Evolutionary conservation across 805 yeast species (phyloP).

Genomic region (Kockiozyma suomiensis): DNA sequence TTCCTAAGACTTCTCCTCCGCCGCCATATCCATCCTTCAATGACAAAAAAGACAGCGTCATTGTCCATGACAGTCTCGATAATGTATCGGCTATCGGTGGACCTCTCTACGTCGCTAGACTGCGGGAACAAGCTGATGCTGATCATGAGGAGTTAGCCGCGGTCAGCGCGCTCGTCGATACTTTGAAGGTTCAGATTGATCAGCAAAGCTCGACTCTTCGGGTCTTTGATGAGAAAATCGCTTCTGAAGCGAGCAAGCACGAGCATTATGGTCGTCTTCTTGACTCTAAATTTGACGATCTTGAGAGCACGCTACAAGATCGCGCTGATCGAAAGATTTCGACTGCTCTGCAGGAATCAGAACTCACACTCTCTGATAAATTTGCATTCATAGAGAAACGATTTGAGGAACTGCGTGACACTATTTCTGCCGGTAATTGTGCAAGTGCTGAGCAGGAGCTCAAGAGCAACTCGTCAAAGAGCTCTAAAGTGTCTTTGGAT

Average conservation of each 20-base stretch:
- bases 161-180: not conserved
- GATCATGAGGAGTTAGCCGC: not conserved
- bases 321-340: not conserved
- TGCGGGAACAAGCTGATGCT: not conserved
- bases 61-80: not conserved
- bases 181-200: not conserved
- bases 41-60: not conserved
- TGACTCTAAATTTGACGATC: slow-evolving; percentile 1
- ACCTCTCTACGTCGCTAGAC: not conserved
- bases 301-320: not conserved
- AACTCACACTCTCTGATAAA: not conserved
- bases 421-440: not conserved
- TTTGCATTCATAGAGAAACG: not conserved
- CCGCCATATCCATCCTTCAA: not conserved
- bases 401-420: not conserved
- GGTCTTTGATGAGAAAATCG: not conserved
- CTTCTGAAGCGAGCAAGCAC: not conserved
- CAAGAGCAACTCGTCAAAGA: too few relatives aligned
- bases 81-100: not conserved
- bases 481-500: too few relatives aligned
- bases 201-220: too few relatives aligned
- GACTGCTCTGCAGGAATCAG: not conserved
- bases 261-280: not conserved
- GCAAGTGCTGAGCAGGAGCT: too few relatives aligned
- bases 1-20: too few relatives aligned